A percentile compares a stretch with the other conserved stretches of the same genome.
Conservation (phyloP, 441 rosid genomes). For the Mallotus repandus region DNA sequence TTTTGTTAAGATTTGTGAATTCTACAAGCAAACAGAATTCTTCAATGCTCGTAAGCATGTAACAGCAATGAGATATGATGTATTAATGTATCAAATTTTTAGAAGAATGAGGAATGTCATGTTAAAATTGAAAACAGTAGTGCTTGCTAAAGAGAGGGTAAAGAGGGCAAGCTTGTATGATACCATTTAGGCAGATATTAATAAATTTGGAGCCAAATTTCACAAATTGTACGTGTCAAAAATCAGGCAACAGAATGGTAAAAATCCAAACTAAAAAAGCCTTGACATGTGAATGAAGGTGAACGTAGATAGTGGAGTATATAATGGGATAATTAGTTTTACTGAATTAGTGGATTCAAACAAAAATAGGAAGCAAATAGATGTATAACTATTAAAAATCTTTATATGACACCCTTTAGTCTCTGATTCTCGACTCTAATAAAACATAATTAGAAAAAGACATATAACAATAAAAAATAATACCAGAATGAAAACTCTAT, state of each 20-base stretch:
- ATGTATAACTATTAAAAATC: too few species aligned
- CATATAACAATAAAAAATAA: neutral
- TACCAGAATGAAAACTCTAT: neutral
- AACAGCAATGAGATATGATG: neutral
- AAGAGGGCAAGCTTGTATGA: neutral
- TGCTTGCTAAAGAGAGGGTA: neutral
- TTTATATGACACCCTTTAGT: too few species aligned
- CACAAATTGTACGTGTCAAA: neutral
- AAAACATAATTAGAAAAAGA: neutral
- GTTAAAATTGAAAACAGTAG: neutral
- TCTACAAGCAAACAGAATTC: neutral
- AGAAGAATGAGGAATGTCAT: neutral
- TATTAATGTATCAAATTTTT: neutral
- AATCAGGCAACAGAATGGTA: neutral
- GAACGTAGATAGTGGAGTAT: too few species aligned
- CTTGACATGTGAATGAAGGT: too few species aligned
- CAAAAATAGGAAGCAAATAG: too few species aligned
- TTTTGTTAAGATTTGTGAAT: neutral
- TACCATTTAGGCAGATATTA: neutral
- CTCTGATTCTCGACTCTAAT: neutral
- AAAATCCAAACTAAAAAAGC: neutral
- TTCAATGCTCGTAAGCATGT: neutral
- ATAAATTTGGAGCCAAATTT: neutral
- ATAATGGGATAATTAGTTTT: too few species aligned
- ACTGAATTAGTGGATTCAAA: too few species aligned